Percentiles rank a stretch among this genome's conserved stretches.
These are phyloP conservation scores for Epichloe aotearoae DNA, from an alignment of 2,329 filamentous ascomycete genomes.

Conservation along the genomic window DNA sequence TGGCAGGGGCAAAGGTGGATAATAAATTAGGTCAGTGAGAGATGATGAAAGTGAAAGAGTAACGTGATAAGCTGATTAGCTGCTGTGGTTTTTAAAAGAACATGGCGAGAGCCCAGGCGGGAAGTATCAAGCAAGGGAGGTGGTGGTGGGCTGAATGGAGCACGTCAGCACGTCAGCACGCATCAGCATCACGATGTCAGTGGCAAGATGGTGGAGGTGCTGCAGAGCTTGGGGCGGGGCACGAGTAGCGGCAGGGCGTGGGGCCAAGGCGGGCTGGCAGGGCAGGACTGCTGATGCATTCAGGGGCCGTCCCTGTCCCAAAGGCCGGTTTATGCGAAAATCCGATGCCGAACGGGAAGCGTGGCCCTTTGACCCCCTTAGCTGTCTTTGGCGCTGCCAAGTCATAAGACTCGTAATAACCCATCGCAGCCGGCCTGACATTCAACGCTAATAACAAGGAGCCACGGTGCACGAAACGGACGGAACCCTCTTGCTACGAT, in stretches of 20 bases:
- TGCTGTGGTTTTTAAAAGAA: background rate
- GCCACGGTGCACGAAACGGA: constrained; percentile 3
- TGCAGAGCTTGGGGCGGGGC: no score
- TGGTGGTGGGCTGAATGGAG: background rate
- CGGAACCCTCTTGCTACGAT: background rate
- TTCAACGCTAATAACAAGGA: constrained; percentile 1
- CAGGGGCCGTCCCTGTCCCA: background rate
- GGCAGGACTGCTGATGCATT: no score
- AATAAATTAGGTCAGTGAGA: background rate
- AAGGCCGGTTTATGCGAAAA: constrained; percentile 9
- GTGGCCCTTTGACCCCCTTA: constrained; percentile 8
- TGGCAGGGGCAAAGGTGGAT: background rate
- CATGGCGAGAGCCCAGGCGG: background rate
- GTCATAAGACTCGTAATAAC: background rate
- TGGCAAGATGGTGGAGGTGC: background rate
- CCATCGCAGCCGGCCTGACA: background rate
- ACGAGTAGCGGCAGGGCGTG: background rate
- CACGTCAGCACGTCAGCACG: background rate
- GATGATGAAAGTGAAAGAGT: background rate
- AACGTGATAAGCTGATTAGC: background rate
- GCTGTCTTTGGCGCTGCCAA: background rate
- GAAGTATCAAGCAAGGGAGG: background rate
- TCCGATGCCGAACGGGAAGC: constrained; percentile 11
- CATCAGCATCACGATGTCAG: background rate
- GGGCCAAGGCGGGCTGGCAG: background rate